Evolutionary conservation across 202 grass and related monocot genomes (phyloP).

Genomic region (Miscanthus sacchariflorus): DNA sequence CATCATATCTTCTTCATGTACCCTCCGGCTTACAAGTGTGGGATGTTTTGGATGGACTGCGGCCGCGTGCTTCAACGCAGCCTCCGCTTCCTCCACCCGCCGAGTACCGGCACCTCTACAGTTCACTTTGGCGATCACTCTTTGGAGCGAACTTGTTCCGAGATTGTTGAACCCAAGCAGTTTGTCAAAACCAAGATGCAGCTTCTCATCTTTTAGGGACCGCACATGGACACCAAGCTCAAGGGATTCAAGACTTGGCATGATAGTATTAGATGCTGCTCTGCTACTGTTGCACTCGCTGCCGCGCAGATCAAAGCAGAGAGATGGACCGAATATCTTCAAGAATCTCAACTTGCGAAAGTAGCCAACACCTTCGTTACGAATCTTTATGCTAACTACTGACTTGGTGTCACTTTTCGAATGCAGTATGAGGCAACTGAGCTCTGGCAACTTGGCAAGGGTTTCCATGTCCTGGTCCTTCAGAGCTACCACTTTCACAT

Average conservation of each 20-base stretch:
- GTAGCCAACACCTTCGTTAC: neutral
- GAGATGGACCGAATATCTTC: rapidly evolving
- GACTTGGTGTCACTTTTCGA: neutral
- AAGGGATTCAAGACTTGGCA: conserved; percentile 11
- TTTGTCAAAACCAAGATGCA: neutral
- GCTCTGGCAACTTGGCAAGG: conserved; percentile 20
- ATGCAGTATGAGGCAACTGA: neutral
- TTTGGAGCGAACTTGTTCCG: neutral
- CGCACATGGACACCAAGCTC: neutral
- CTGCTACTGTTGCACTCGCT: neutral
- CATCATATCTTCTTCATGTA: rapidly evolving
- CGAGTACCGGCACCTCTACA: rapidly evolving
- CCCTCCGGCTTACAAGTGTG: rapidly evolving
- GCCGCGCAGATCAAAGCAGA: neutral
- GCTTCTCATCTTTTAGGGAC: neutral
- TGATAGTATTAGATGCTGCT: neutral
- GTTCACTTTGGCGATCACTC: rapidly evolving
- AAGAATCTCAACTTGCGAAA: neutral
- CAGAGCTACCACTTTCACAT: rapidly evolving
- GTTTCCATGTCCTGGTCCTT: neutral
- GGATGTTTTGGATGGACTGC: neutral
- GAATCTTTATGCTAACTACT: neutral
- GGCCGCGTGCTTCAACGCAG: neutral
- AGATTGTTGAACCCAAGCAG: neutral
- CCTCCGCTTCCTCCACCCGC: neutral